Conservation (phyloP, 371 early-diverging fungal species). For the Catenaria anguillulae region DNA sequence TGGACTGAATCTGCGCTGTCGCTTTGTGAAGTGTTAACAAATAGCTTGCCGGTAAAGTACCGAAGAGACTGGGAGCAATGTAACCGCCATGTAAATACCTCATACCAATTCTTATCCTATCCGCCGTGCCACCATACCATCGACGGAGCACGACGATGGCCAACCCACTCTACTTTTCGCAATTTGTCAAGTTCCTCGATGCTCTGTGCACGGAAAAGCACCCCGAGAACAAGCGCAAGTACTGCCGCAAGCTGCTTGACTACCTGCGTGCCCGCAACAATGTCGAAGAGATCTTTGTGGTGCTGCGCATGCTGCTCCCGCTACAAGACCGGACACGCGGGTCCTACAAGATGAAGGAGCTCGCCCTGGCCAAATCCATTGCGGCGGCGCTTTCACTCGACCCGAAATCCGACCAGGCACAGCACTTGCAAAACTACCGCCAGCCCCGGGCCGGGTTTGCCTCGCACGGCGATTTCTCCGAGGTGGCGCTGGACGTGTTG, state of each 20-base stretch:
- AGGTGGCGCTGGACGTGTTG: not conserved
- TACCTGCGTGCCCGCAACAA: not conserved
- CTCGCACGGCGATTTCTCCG: not conserved
- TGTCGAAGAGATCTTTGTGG: not conserved
- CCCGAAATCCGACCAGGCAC: not conserved
- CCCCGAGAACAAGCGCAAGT: no score
- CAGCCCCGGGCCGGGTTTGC: not conserved
- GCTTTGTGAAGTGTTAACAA: no score
- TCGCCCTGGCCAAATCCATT: not conserved
- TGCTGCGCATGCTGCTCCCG: slow-evolving; percentile 3
- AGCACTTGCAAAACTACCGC: not conserved
- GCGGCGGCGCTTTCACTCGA: not conserved
- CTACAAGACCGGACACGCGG: slow-evolving; percentile 1
- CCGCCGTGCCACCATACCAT: no score
- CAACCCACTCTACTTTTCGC: no score
- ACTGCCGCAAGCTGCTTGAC: not conserved
- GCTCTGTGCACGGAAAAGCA: no score
- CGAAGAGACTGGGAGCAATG: no score
- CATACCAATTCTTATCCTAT: no score
- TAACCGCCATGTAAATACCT: no score
- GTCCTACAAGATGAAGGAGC: slow-evolving; percentile 1
- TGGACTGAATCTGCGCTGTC: no score
- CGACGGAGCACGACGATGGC: no score
- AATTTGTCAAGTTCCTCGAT: no score
- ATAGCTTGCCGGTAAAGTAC: no score